A percentile compares a stretch with the other conserved stretches of the same genome.
phyloP scores from a whole-genome alignment of 495 filamentous ascomycete genomes.

The Lindgomyces ingoldianus region DNA sequence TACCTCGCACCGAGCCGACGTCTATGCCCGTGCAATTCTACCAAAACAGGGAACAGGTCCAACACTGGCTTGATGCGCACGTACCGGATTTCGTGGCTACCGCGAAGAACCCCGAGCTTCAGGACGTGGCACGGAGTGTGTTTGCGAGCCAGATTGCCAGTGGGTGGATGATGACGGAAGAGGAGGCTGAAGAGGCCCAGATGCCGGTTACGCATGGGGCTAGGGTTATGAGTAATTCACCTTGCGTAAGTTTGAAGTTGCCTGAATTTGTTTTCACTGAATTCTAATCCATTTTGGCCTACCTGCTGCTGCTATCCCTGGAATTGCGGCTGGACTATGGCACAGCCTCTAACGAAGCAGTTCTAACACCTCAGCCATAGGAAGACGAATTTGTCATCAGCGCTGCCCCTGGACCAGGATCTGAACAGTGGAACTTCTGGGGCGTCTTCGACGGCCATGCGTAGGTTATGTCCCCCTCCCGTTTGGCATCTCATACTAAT shows the following conservation, averaged over 20 bases:
- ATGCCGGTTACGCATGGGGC: conserved; percentile 30
- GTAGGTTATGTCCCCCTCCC: neutral
- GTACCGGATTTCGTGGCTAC: neutral
- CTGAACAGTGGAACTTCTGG: conserved; percentile 50
- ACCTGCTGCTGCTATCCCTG: neutral
- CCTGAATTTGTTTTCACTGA: neutral
- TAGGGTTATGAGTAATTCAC: conserved; percentile 14
- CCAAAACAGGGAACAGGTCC: neutral
- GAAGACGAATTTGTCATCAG: conserved; percentile 26
- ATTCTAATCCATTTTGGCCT: neutral
- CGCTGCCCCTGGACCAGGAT: conserved; percentile 17
- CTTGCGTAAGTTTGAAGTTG: conserved; percentile 2
- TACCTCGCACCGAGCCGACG: neutral
- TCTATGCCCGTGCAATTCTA: conserved; percentile 14
- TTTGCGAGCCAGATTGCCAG: neutral
- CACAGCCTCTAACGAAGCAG: neutral
- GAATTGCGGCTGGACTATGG: neutral
- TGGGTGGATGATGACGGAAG: conserved; percentile 16
- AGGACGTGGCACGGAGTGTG: neutral
- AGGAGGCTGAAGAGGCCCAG: conserved; percentile 11
- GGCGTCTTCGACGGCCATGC: conserved; percentile 56
- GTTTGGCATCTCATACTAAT: no score
- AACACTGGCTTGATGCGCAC: conserved; percentile 5
- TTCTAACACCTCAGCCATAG: neutral
- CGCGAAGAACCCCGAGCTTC: neutral